These are phyloP conservation scores for Setaria viridis DNA, from an alignment of 202 grass and related monocot species.

Conservation along the genomic window DNA sequence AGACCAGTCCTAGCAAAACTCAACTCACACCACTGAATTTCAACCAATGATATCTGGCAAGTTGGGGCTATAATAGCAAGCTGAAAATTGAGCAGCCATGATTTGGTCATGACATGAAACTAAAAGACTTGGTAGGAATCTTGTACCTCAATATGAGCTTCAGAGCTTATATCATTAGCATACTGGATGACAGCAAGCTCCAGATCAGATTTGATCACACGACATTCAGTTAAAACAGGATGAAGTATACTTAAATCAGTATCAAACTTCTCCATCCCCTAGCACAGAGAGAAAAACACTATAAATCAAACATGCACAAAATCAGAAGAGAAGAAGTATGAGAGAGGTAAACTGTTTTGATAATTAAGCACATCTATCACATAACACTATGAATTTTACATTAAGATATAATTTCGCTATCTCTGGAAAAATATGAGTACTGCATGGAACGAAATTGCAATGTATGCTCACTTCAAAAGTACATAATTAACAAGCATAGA, in stretches of 20 bases:
- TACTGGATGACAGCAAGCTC: conserved; percentile 91
- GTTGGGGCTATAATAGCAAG: not conserved
- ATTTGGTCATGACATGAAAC: not conserved
- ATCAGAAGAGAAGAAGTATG: conserved; percentile 8
- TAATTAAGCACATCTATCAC: not conserved
- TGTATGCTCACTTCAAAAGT: conserved; percentile 23
- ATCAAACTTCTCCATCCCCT: conserved; percentile 86
- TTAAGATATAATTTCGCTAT: not conserved
- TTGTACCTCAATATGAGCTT: conserved; percentile 93
- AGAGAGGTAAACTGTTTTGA: not conserved
- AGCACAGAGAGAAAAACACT: conserved; percentile 26
- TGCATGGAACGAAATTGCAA: not conserved
- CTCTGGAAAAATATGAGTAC: not conserved
- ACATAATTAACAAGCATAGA: conserved; percentile 1
- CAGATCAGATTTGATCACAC: conserved; percentile 88
- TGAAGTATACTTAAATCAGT: conserved; percentile 79
- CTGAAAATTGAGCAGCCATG: not conserved
- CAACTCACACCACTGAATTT: not conserved
- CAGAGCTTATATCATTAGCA: conserved; percentile 97
- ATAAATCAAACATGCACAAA: conserved; percentile 27
- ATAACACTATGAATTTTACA: conserved; percentile 3
- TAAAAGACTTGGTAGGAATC: not conserved
- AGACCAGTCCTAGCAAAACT: not conserved
- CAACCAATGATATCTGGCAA: not conserved
- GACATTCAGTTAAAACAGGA: conserved; percentile 94